A percentile compares a stretch with the other conserved stretches of the same genome.
Conservation (phyloP, 768 basidiomycete genomes). For the Crucibulum laeve region DNA sequence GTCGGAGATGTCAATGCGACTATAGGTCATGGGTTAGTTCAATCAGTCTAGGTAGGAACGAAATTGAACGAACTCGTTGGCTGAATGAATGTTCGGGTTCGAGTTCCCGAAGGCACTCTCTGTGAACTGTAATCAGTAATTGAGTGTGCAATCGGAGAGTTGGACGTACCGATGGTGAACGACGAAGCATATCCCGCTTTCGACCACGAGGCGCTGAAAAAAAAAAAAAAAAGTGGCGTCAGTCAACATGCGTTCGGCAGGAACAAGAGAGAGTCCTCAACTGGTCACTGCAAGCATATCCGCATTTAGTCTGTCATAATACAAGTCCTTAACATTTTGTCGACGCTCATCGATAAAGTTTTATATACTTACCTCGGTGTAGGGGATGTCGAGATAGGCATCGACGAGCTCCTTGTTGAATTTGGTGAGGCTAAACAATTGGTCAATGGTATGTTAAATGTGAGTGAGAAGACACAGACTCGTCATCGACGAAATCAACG, state of each 20-base stretch:
- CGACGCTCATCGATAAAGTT: constrained; percentile 1
- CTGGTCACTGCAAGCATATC: constrained; percentile 95
- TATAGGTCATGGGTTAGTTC: constrained; percentile 23
- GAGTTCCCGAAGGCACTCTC: constrained; percentile 73
- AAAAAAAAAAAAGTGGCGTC: constrained; percentile 13
- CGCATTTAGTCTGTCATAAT: constrained; percentile 69
- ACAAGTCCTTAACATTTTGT: constrained; percentile 8
- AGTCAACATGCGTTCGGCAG: constrained; percentile 23
- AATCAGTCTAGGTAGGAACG: constrained; percentile 2
- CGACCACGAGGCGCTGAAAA: constrained; percentile 9
- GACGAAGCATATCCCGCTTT: constrained; percentile 3
- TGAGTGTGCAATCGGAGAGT: constrained; percentile 5
- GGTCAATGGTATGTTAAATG: not conserved
- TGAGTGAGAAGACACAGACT: constrained; percentile 27
- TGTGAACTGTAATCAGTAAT: constrained; percentile 12
- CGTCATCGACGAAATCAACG: constrained; percentile 73
- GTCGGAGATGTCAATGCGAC: constrained; percentile 77
- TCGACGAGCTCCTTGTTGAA: constrained; percentile 79
- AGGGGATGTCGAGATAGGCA: constrained; percentile 80
- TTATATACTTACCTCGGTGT: constrained; percentile 42
- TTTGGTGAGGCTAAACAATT: constrained; percentile 57
- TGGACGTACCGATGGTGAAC: constrained; percentile 4
- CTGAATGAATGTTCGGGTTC: constrained; percentile 80
- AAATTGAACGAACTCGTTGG: constrained; percentile 63
- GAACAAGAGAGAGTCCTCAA: constrained; percentile 30